Base-by-base conservation (phyloP, 495 filamentous ascomycete species). In the Hapsidospora chrysogenum region DNA sequence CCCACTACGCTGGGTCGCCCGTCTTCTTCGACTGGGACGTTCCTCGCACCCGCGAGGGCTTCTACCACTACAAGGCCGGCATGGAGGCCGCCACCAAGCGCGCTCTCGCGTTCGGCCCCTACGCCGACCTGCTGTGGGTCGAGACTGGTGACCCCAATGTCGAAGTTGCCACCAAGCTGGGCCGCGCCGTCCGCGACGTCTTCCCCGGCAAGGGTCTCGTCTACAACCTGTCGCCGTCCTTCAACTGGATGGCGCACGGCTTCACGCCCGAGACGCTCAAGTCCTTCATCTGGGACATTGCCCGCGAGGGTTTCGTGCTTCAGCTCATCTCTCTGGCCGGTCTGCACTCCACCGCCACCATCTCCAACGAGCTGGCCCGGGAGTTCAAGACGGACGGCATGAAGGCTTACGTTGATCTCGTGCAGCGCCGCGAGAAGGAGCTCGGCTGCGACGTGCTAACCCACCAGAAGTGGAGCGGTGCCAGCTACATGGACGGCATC, bases 391-490 rank as follows among this genome's bases (percentile, higher is more conserved):
- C 70, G 17, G 78, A 94, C 40, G 89, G 89, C 14, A 97, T 97
- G 89, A 61, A 80, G 33, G 89, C 89, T 4, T 97, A 97, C 52
- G 89, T 97, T 4, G 76, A 92, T 21, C 56, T 94, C 4, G 72
- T 97, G 25, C 89, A 97, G 51, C 57, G 68, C 25, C 68, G 77
- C 33, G 89, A 97, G 64, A 93, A 93, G 61, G 87, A 93, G 39
- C 53, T 89, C 5, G 85, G 84, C 10, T 84, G 85, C 15, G 89
- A 97, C 50, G 89, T 97, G 11, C 63, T 97, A 38, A 97, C 87
- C 21, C 89, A 97, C 54, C 89, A 97, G 65, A 94, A 92, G 48
- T 97, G 89, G 87, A 93, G 85, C 46, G 89, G 89, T 9, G 89
- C 89, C 0, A 63, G 62, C 13, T 94, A 94, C 50, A 76, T 96